These are phyloP conservation scores for Sarcomyxa edulis DNA, from an alignment of 768 basidiomycete species.

Conservation along the genomic window DNA sequence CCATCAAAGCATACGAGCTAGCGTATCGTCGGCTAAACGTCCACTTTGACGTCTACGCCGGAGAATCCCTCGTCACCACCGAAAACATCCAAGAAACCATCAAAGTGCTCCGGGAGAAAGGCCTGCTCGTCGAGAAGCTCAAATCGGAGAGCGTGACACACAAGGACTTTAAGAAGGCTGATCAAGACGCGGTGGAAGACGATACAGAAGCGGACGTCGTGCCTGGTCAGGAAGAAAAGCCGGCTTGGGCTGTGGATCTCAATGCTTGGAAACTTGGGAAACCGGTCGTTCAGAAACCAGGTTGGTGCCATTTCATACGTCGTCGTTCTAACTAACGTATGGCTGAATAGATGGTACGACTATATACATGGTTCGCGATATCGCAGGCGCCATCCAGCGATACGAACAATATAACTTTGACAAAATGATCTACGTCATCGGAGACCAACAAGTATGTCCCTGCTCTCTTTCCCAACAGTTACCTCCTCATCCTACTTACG, in stretches of 20 bases:
- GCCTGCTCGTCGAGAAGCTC: background rate
- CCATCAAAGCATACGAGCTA: conserved; percentile 28
- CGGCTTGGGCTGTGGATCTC: conserved; percentile 28
- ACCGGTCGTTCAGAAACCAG: conserved; percentile 30
- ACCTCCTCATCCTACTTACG: no score
- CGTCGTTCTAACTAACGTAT: background rate
- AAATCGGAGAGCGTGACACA: conserved; percentile 65
- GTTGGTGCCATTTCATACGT: conserved; percentile 1
- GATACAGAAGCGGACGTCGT: conserved; percentile 1
- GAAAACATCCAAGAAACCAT: conserved; percentile 26
- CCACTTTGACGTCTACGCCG: conserved; percentile 33
- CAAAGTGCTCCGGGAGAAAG: conserved; percentile 21
- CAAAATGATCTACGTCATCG: conserved; percentile 48
- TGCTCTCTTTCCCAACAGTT: no score
- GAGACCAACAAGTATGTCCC: conserved; percentile 27
- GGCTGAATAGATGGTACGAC: conserved; percentile 30
- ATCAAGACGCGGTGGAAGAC: conserved; percentile 68
- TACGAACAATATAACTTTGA: conserved; percentile 68
- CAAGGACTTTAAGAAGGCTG: conserved; percentile 61
- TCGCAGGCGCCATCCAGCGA: conserved; percentile 68
- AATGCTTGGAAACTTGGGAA: conserved; percentile 29
- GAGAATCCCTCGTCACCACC: conserved; percentile 26
- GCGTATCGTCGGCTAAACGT: conserved; percentile 32
- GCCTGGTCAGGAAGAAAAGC: conserved; percentile 15
- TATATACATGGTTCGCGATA: conserved; percentile 67